A percentile compares a stretch with the other conserved stretches of the same genome.
Conservation (phyloP, 2,329 filamentous ascomycete genomes). For the Macroventuria anomochaeta region DNA sequence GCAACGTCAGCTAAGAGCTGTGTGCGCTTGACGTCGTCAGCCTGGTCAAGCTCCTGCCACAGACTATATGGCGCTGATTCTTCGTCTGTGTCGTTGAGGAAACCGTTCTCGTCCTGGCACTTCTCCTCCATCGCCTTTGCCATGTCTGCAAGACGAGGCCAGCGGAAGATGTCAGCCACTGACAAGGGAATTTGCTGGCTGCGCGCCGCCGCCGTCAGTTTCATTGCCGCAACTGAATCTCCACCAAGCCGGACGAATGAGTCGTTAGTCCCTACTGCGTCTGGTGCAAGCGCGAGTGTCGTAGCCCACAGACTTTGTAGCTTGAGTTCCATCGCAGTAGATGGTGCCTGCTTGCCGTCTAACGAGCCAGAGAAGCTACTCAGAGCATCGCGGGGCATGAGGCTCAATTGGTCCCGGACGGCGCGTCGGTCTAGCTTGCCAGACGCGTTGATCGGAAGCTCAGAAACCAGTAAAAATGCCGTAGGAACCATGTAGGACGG, state of each 20-base stretch:
- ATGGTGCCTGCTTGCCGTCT: neutral
- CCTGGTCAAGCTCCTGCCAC: too few species aligned
- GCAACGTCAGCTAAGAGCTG: neutral
- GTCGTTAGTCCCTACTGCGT: neutral
- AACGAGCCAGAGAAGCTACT: too few species aligned
- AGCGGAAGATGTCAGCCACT: neutral
- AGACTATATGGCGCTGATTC: too few species aligned
- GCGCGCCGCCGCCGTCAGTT: neutral
- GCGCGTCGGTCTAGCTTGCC: slow-evolving; percentile 11
- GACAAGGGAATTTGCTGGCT: neutral
- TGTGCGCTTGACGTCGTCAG: neutral
- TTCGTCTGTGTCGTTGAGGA: too few species aligned
- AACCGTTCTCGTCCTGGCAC: too few species aligned
- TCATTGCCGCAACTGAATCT: neutral
- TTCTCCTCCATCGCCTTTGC: too few species aligned
- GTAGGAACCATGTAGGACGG: neutral
- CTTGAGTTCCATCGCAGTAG: neutral
- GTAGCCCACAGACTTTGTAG: neutral
- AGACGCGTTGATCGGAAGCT: slow-evolving; percentile 19
- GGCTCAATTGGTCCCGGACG: too few species aligned
- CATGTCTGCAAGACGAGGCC: neutral
- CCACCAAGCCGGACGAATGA: neutral
- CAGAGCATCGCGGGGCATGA: neutral
- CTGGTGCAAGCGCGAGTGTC: neutral
- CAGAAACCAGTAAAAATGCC: too few species aligned